Evolutionary conservation across 2,329 filamentous ascomycete species (phyloP).

Genomic region (Rhexocercosporidium sp.): DNA sequence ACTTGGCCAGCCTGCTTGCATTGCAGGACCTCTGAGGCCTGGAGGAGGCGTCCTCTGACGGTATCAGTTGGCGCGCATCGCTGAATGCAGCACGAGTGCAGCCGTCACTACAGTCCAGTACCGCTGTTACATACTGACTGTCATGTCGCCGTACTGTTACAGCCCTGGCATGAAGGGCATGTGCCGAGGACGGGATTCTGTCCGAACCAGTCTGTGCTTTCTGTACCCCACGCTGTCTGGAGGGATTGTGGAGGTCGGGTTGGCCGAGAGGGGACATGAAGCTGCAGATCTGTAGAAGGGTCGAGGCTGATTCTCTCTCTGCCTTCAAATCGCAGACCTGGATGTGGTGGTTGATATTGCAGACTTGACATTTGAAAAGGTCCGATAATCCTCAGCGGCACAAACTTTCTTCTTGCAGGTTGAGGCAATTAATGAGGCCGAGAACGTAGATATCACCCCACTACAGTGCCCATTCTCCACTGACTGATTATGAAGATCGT

Average conservation of each 20-base stretch:
- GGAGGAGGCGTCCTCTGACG: not conserved
- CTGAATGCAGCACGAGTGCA: not conserved
- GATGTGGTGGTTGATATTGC: not conserved
- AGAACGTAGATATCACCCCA: conserved; percentile 7
- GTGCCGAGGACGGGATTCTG: not conserved
- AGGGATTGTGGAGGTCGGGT: conserved; percentile 2
- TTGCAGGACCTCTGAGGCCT: not conserved
- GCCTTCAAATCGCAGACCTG: too few species aligned
- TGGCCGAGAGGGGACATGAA: not conserved
- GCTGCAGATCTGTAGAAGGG: not conserved
- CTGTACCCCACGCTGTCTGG: not conserved
- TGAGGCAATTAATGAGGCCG: conserved; percentile 14
- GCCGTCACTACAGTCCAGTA: too few species aligned
- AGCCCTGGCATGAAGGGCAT: not conserved
- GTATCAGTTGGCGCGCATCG: conserved; percentile 7
- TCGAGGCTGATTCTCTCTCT: too few species aligned
- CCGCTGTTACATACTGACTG: too few species aligned
- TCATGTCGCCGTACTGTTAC: not conserved
- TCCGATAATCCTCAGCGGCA: not conserved
- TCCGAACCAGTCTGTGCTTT: not conserved
- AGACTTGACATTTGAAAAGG: not conserved
- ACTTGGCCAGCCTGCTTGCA: not conserved
- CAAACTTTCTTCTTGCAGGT: conserved; percentile 5
- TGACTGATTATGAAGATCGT: not conserved
- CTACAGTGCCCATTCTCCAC: conserved; percentile 7